Evolutionary conservation across 2,329 filamentous ascomycete genomes (phyloP), one percentile per base, ranked within the genome.

Genomic region (Emmonsiellopsis sp.): DNA sequence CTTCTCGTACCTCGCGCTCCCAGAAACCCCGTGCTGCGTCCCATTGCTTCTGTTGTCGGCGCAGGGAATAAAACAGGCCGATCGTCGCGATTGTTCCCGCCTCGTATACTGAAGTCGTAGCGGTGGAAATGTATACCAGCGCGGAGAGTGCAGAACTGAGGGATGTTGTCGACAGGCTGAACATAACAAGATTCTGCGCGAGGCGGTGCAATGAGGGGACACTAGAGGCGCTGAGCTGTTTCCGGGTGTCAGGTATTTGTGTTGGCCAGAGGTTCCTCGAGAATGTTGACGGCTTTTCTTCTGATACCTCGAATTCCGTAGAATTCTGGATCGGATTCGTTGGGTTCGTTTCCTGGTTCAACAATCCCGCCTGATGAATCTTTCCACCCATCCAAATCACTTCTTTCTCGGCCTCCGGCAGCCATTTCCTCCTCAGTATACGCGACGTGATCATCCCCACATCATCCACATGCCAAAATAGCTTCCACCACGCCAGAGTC

Each of bases 381-480:
- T 85, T 81, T 1, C 92, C 92, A 6, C 87, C 81, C 2, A 95
- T 79, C 70, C 86, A 95, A 46, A 95, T 85, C n/a, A 89, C 79
- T 52, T 84, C 85, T 61, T 85, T 84, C 68, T 96, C 91, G 0
- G 91, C 85, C 3, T 80, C 80, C 0, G 84, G 80, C 3, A 98
- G 78, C 74, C 94, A 97, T 6, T 81, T 78, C 58, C 84, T 83
- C 55, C 81, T 80, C 2, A 96, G 75, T 56, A 96, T 85, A 61
- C 93, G 87, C 1, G 83, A 82, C 2, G 87, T 84, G 52, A 95
- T 83, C 79, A 92, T 86, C 2, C 83, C 82, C 9, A 96, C 89
- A 63, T 96, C 92, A 65, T 97, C 92, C 26, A 93, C 90, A 16
- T 89, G 83, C 90, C 90, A 95, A 66, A 95, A 90, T 0, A 97